Conservation (phyloP, 2,329 filamentous ascomycete species). For the Tothia fuscella region DNA sequence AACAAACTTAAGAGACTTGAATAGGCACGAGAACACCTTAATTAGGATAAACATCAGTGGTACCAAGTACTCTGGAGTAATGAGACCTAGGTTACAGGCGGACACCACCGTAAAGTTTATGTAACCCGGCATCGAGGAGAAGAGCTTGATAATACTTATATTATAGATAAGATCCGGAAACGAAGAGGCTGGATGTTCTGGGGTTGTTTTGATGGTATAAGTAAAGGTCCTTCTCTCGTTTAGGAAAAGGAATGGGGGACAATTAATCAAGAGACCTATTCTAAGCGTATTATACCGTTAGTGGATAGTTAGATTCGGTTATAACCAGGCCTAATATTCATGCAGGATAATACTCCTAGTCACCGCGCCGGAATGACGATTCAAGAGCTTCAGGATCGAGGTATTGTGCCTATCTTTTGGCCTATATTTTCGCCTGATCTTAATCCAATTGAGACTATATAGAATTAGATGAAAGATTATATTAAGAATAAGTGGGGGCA, state of each 20-base stretch:
- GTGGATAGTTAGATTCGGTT: slow-evolving; percentile 12
- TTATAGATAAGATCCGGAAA: slow-evolving; percentile 14
- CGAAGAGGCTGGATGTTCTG: slow-evolving; percentile 21
- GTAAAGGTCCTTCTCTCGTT: slow-evolving; percentile 20
- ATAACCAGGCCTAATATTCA: not conserved
- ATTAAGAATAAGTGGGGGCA: slow-evolving; percentile 9
- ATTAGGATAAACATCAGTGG: not conserved
- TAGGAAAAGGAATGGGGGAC: slow-evolving; percentile 22
- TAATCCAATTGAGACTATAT: slow-evolving; percentile 8
- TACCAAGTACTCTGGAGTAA: not conserved
- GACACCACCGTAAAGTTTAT: not conserved
- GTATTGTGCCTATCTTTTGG: not conserved
- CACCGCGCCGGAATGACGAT: not conserved
- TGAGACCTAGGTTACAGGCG: not conserved
- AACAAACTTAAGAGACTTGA: not conserved
- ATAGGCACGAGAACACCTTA: not conserved
- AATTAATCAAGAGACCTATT: slow-evolving; percentile 18
- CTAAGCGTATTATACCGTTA: slow-evolving; percentile 13
- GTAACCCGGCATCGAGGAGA: slow-evolving; percentile 9
- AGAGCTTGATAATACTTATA: slow-evolving; percentile 15
- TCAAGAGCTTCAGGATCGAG: not conserved
- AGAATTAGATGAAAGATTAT: slow-evolving; percentile 12
- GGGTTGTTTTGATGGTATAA: slow-evolving; percentile 17
- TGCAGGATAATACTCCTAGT: not conserved
- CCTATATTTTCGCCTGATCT: not conserved